These are phyloP conservation scores for Aspergillus unguis DNA, from an alignment of 2,329 filamentous ascomycete genomes.

Conservation along the genomic window DNA sequence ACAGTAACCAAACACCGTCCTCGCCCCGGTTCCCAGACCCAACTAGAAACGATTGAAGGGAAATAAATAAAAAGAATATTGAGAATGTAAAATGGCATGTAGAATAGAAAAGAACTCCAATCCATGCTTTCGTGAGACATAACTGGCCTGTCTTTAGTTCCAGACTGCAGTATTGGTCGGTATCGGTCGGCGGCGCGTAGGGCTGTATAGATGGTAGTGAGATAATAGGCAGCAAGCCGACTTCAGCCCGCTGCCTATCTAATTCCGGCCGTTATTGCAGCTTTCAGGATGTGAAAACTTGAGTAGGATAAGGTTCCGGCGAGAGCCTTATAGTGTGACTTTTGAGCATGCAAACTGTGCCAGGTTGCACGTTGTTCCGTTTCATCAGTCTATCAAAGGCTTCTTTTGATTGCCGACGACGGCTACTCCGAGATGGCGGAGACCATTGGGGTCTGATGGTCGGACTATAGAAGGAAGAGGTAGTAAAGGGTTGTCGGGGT, in stretches of 20 bases:
- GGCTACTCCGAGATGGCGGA: slow-evolving; percentile 59
- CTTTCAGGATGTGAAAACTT: background rate
- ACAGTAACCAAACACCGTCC: slow-evolving; percentile 20
- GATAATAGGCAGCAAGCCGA: slow-evolving; percentile 1
- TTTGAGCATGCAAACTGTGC: background rate
- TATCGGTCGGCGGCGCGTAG: background rate
- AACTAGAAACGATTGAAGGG: slow-evolving; percentile 11
- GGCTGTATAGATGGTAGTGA: slow-evolving; percentile 4
- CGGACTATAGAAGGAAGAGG: slow-evolving; percentile 79
- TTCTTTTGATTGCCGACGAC: slow-evolving; percentile 62
- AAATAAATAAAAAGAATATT: slow-evolving; percentile 17
- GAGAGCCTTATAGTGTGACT: slow-evolving; percentile 13
- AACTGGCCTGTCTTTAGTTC: slow-evolving; percentile 18
- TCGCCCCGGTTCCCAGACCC: slow-evolving; percentile 12
- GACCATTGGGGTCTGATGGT: slow-evolving; percentile 66
- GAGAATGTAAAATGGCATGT: slow-evolving; percentile 24
- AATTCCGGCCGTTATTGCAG: background rate
- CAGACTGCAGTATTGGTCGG: slow-evolving; percentile 5
- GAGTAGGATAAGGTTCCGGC: slow-evolving; percentile 10
- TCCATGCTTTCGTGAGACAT: slow-evolving; percentile 38
- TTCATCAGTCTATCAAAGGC: slow-evolving; percentile 61
- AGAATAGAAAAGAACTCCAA: slow-evolving; percentile 29
- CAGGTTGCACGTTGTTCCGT: background rate
- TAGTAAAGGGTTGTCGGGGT: slow-evolving; percentile 88
- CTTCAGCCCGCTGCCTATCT: background rate